Evolutionary conservation across 2,329 filamentous ascomycete genomes (phyloP).

Genomic region (Dactylonectria macrodidyma): DNA sequence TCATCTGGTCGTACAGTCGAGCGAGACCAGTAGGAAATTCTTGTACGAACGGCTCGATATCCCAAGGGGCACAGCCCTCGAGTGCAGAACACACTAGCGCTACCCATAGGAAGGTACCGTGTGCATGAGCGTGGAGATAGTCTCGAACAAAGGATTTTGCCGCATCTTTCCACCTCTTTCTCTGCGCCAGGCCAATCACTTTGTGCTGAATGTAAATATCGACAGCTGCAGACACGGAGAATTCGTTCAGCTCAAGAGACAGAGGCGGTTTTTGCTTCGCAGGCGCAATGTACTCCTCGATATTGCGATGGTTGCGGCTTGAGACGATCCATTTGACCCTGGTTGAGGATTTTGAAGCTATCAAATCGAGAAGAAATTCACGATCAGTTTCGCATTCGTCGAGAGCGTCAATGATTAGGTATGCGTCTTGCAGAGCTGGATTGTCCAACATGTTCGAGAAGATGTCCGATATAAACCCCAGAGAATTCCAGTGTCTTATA

Average conservation of each 20-base stretch:
- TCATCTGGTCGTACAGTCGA: too few relatives aligned
- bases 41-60: too few relatives aligned
- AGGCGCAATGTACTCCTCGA: slow-evolving; percentile 33
- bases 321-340: slow-evolving; percentile 22
- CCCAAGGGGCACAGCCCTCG: too few relatives aligned
- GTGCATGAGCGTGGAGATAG: too few relatives aligned
- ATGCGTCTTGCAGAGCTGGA: not conserved
- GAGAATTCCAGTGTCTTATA: too few relatives aligned
- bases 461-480: not conserved
- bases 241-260: slow-evolving; percentile 55
- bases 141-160: not conserved
- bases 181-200: slow-evolving; percentile 45
- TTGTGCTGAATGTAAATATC: slow-evolving; percentile 54
- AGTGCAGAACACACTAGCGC: too few relatives aligned
- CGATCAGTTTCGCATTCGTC: slow-evolving; percentile 8
- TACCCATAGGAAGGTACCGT: too few relatives aligned
- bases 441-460: not conserved
- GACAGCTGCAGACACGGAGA: slow-evolving; percentile 55
- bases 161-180: slow-evolving; percentile 22
- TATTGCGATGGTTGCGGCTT: slow-evolving; percentile 9
- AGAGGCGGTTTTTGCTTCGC: slow-evolving; percentile 46
- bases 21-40: too few relatives aligned
- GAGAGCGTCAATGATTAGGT: slow-evolving; percentile 18
- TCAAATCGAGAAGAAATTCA: too few relatives aligned
- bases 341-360: too few relatives aligned